A percentile compares a stretch with the other conserved stretches of the same genome.
Conservation (phyloP, 2,329 filamentous ascomycete genomes). For the Paramyrothecium sp. region DNA sequence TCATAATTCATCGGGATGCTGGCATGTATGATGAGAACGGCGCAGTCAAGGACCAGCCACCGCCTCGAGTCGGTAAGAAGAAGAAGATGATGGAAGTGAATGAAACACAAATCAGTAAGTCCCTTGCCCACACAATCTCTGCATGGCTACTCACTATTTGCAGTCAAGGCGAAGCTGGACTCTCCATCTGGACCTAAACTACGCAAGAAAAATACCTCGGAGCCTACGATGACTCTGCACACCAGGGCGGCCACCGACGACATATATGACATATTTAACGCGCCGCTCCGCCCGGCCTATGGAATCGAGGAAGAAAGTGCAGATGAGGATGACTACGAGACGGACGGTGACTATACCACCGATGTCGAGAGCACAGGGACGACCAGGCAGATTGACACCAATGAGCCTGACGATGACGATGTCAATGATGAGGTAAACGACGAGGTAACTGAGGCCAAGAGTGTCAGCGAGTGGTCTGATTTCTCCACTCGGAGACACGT, state of each 20-base stretch:
- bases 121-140: not conserved
- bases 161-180: conserved; percentile 90
- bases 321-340: conserved; percentile 69
- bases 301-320: conserved; percentile 40
- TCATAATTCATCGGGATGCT: conserved; percentile 21
- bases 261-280: conserved; percentile 96
- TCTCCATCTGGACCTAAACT: conserved; percentile 85
- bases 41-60: conserved; percentile 40
- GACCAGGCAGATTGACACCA: conserved; percentile 61
- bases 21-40: conserved; percentile 60
- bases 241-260: conserved; percentile 94
- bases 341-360: conserved; percentile 76
- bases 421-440: conserved; percentile 40
- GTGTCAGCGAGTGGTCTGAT: conserved; percentile 83
- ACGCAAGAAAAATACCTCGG: conserved; percentile 69
- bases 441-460: conserved; percentile 58
- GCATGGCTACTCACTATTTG: conserved; percentile 25
- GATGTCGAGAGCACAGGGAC: conserved; percentile 82
- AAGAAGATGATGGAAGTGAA: conserved; percentile 84
- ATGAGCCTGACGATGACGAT: conserved; percentile 42
- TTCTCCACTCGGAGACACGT: conserved; percentile 75
- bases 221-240: conserved; percentile 98
- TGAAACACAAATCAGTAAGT: conserved; percentile 87
- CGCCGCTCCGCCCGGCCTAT: conserved; percentile 49
- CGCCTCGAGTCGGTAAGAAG: conserved; percentile 54